Conservation (phyloP, 495 filamentous ascomycete species). For the Cercophora sp. region DNA sequence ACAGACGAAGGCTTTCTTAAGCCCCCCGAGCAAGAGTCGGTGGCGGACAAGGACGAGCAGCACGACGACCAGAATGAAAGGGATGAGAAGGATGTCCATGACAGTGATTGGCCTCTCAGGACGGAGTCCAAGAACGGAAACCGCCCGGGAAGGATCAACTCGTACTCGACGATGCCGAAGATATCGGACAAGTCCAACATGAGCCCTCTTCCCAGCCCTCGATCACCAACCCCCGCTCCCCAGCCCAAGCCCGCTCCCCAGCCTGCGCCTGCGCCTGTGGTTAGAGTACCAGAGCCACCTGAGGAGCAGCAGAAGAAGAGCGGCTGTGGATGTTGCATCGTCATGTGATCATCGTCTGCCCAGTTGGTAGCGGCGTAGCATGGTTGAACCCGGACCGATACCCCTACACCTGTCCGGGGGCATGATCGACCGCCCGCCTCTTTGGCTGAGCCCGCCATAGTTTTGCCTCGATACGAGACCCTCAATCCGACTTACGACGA, state of each 20-base stretch:
- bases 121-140: slow-evolving; percentile 44
- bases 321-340: slow-evolving; percentile 51
- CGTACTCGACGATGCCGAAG: slow-evolving; percentile 57
- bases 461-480: no score
- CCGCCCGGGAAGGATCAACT: slow-evolving; percentile 41
- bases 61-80: slow-evolving; percentile 30
- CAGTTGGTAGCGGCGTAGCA: background rate
- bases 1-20: slow-evolving; percentile 52
- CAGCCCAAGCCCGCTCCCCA: slow-evolving; percentile 25
- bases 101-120: slow-evolving; percentile 43
- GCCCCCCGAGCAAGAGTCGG: slow-evolving; percentile 36
- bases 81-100: slow-evolving; percentile 8
- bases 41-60: slow-evolving; percentile 26
- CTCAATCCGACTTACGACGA: background rate
- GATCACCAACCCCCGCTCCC: no score
- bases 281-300: slow-evolving; percentile 32
- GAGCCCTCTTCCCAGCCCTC: slow-evolving; percentile 37
- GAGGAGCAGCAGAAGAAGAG: slow-evolving; percentile 41
- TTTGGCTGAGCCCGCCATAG: no score
- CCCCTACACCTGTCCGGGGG: background rate
- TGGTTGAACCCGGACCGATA: background rate
- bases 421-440: no score
- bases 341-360: slow-evolving; percentile 41
- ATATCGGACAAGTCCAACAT: slow-evolving; percentile 41
- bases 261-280: slow-evolving; percentile 14